A percentile compares a stretch with the other conserved stretches of the same genome.
Evolutionary conservation across 257 asterid species (phyloP).

Genomic region (Thymus mandschuricus): DNA sequence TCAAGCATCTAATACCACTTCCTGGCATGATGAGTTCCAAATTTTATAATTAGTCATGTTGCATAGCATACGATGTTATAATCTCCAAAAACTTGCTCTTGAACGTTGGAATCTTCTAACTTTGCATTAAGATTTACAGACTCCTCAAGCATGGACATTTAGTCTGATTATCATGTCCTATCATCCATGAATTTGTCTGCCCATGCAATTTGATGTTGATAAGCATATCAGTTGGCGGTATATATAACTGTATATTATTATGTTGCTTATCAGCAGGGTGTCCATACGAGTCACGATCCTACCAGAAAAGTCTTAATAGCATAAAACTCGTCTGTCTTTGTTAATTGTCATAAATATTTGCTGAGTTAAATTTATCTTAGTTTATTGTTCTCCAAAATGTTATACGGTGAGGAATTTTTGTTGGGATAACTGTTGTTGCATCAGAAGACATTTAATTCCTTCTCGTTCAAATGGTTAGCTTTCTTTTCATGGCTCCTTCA

Average conservation of each 20-base stretch:
- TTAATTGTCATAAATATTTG: background rate
- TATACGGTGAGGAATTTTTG: background rate
- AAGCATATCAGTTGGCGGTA: constrained; percentile 15
- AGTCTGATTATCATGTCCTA: constrained; percentile 7
- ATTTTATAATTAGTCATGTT: constrained; percentile 7
- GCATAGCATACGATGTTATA: constrained; percentile 9
- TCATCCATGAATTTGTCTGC: constrained; percentile 3
- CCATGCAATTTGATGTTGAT: constrained; percentile 13
- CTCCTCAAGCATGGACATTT: constrained; percentile 7
- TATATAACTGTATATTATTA: constrained; percentile 1
- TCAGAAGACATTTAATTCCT: background rate
- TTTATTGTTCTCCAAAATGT: background rate
- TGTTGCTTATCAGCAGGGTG: constrained; percentile 13
- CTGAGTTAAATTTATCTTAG: constrained; percentile 14
- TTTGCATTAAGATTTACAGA: constrained; percentile 4
- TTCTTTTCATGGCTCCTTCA: background rate
- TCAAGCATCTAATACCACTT: constrained; percentile 15
- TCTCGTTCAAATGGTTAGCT: background rate
- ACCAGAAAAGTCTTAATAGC: background rate
- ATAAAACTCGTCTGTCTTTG: constrained; percentile 4
- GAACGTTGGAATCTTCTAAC: background rate
- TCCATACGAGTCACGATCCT: background rate
- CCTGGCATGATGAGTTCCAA: constrained; percentile 10
- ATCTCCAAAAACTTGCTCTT: constrained; percentile 14
- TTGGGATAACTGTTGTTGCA: background rate